Conservation (phyloP, 176 grass and related monocot genomes). For the Miscanthus lutarioriparius region DNA sequence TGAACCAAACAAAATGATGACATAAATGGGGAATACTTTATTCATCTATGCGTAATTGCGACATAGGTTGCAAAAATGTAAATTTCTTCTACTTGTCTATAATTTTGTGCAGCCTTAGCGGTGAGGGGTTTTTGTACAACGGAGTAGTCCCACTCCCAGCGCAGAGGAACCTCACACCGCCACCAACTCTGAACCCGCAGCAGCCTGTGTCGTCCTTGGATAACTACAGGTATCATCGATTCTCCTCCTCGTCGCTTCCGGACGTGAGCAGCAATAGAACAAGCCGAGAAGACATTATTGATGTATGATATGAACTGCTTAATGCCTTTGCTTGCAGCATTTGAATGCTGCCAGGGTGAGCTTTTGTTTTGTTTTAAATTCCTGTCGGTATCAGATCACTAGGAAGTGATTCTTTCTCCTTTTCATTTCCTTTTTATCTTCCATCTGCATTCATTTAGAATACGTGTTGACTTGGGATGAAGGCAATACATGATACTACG, state of each 20-base stretch:
- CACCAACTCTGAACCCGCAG: conserved; percentile 65
- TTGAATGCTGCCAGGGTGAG: conserved; percentile 11
- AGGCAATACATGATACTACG: neutral
- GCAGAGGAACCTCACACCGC: conserved; percentile 68
- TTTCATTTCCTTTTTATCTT: neutral
- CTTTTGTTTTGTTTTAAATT: neutral
- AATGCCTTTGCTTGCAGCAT: conserved; percentile 44
- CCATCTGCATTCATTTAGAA: neutral
- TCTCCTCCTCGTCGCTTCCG: conserved; percentile 60
- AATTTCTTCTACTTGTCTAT: neutral
- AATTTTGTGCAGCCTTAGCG: conserved; percentile 52
- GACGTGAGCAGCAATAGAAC: conserved; percentile 59
- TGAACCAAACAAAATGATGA: neutral
- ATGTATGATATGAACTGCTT: conserved; percentile 35
- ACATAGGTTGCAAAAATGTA: neutral
- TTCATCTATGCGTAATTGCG: conserved; percentile 11
- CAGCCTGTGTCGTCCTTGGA: conserved; percentile 51
- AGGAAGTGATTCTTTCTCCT: conserved; percentile 14
- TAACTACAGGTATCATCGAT: conserved; percentile 66
- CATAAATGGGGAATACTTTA: neutral
- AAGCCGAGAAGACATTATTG: conserved; percentile 57
- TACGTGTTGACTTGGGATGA: neutral
- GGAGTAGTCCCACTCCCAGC: conserved; percentile 55
- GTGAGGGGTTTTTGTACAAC: conserved; percentile 58
- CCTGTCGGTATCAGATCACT: conserved; percentile 14